Evolutionary conservation across 2,329 filamentous ascomycete genomes (phyloP), one percentile per base, ranked within the genome.

Genomic region (Pseudogymnoascus sp.): DNA sequence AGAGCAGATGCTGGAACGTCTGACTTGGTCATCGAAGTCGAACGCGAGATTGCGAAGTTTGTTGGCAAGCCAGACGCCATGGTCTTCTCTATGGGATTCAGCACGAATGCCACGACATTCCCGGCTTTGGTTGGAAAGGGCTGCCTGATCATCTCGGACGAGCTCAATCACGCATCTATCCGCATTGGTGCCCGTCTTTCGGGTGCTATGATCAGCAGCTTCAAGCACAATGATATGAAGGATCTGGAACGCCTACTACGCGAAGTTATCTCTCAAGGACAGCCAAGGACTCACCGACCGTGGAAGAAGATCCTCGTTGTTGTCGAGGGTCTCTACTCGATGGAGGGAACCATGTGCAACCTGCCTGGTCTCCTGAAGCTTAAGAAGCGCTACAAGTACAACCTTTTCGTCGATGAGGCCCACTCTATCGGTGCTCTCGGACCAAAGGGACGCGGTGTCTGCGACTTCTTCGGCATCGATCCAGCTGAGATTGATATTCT

Each of bases 261-360:
- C 42, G 92, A 97, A 73, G 89, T 87, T 67, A 97, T 99, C 72
- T 92, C 93, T 12, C 93, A 97, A 76, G 94, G 94, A 48, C 94
- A 99, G 73, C 94, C 94, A 60, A 89, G 94, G 67, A 99, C 93
- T n/a, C 94, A 99, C 75, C 89, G 94, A 31, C 94, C 94, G 1
- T 99, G 94, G 94, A 97, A 96, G 82, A 99, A 97, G 85, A 97
- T 99, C 64, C 76, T 99, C 60, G 90, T 99, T 48, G 92, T 93
- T 37, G 90, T 99, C 37, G 94, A 99, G 75, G 94, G 94, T 69
- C 83, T 99, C 18, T 99, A 99, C 81, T 97, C 93, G 0, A 99
- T 99, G 94, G 94, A 99, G 78, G 94, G 94, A 58, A 97, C 92
- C 67, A 96, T 99, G 90, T 94, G 90, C 76, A 94, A 99, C 74